Evolutionary conservation across 2,329 filamentous ascomycete genomes (phyloP).

Genomic region (Grosmannia huntii): DNA sequence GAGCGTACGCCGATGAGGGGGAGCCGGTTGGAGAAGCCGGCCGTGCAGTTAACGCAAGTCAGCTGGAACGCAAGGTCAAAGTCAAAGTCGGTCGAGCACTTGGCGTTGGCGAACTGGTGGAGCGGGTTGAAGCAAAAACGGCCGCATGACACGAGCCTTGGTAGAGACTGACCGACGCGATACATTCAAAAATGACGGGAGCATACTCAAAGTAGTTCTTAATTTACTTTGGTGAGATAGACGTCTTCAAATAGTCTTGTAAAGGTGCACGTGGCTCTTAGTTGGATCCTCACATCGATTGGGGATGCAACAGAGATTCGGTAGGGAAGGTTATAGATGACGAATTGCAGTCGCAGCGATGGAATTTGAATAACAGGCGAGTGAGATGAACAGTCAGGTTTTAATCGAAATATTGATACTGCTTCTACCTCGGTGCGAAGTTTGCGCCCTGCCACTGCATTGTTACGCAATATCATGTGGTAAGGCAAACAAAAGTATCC

Average conservation of each 20-base stretch:
- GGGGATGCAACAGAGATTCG: too few relatives aligned
- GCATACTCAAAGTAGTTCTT: neutral
- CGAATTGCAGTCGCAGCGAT: too few relatives aligned
- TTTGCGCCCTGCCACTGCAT: too few relatives aligned
- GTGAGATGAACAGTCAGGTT: too few relatives aligned
- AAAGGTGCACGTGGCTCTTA: neutral
- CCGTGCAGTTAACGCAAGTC: constrained; percentile 5
- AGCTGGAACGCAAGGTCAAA: constrained; percentile 56
- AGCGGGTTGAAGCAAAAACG: constrained; percentile 51
- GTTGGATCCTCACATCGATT: too few relatives aligned
- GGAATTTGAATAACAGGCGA: too few relatives aligned
- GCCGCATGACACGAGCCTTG: neutral
- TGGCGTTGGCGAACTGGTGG: constrained; percentile 67
- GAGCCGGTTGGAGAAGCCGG: constrained; percentile 57
- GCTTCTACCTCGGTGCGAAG: too few relatives aligned
- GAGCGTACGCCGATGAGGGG: constrained; percentile 42
- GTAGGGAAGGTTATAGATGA: too few relatives aligned
- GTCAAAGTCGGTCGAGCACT: constrained; percentile 72
- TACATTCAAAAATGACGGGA: neutral
- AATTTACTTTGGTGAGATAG: neutral
- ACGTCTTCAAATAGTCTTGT: neutral
- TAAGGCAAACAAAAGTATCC: neutral
- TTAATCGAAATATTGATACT: too few relatives aligned
- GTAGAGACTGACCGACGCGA: neutral
- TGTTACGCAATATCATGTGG: too few relatives aligned